Conservation (phyloP, 345 rosid species). For the Acer saccharum region DNA sequence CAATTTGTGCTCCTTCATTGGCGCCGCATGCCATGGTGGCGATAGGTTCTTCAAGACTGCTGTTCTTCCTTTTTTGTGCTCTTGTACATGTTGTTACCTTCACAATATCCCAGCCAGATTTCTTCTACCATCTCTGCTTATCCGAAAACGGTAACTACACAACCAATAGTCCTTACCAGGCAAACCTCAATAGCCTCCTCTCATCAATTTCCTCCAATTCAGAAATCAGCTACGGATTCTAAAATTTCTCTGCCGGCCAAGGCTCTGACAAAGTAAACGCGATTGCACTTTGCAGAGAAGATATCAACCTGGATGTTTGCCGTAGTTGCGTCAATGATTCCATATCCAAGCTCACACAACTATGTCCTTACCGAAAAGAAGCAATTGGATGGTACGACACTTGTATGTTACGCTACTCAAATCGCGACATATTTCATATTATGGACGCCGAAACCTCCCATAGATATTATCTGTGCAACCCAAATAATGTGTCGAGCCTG, state of each 20-base stretch:
- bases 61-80: not conserved
- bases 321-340: slow-evolving; percentile 31
- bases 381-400: slow-evolving; percentile 11
- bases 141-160: slow-evolving; percentile 19
- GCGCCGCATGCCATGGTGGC: not conserved
- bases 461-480: not conserved
- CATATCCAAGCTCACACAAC: not conserved
- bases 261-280: slow-evolving; percentile 32
- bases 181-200: slow-evolving; percentile 25
- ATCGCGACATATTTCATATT: slow-evolving; percentile 5
- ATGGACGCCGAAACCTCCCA: no score
- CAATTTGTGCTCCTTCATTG: no score
- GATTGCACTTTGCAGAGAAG: slow-evolving; percentile 49
- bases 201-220: slow-evolving; percentile 19
- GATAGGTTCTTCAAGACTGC: not conserved
- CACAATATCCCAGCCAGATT: not conserved
- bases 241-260: slow-evolving; percentile 10
- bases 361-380: slow-evolving; percentile 12
- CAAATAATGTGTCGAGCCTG: slow-evolving; percentile 12
- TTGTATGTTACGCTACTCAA: slow-evolving; percentile 31
- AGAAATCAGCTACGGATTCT: slow-evolving; percentile 22
- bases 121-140: not conserved
- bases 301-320: slow-evolving; percentile 32
- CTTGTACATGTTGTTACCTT: not conserved
- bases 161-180: slow-evolving; percentile 9